Evolutionary conservation across 192 early-diverging fungal species (phyloP).

Genomic region (Coemansia aciculifera): DNA sequence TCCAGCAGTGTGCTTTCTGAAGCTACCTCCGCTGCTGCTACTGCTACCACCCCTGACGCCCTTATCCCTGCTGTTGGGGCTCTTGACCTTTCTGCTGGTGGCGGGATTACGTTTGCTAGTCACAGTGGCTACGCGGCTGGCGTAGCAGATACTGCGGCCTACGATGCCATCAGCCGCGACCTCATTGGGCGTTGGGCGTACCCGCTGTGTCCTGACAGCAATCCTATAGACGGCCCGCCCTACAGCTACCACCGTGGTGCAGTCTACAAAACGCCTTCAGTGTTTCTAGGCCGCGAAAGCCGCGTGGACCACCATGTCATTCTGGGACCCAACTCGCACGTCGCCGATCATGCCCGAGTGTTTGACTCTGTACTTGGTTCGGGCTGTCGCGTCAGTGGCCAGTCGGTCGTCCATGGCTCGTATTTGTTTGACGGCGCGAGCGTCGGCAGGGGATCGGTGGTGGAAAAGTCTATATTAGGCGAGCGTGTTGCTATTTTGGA

Average conservation of each 20-base stretch:
- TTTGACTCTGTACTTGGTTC: constrained; percentile 82
- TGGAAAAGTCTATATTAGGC: constrained; percentile 77
- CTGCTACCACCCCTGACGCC: neutral
- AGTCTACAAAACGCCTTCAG: constrained; percentile 80
- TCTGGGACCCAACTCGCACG: constrained; percentile 72
- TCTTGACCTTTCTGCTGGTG: neutral
- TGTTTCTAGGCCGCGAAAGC: constrained; percentile 68
- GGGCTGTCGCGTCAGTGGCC: constrained; percentile 75
- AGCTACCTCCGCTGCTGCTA: neutral
- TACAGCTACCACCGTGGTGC: constrained; percentile 77
- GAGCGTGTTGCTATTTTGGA: constrained; percentile 66
- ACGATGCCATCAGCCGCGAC: constrained; percentile 73
- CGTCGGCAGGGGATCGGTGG: constrained; percentile 66
- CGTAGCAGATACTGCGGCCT: constrained; percentile 62
- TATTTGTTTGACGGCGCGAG: constrained; percentile 82
- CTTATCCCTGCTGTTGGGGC: neutral
- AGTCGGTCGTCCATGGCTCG: constrained; percentile 75
- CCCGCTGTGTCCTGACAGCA: constrained; percentile 91
- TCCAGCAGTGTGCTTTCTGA: constrained; percentile 28
- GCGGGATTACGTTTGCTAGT: neutral
- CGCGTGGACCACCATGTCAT: constrained; percentile 74
- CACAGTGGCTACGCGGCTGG: constrained; percentile 63
- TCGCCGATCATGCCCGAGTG: constrained; percentile 73
- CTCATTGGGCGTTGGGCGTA: constrained; percentile 90
- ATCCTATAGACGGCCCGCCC: constrained; percentile 63